Evolutionary conservation across 768 basidiomycete species (phyloP), one percentile per base, ranked within the genome.

Genomic region (Rubroboletus pulcherrimus): DNA sequence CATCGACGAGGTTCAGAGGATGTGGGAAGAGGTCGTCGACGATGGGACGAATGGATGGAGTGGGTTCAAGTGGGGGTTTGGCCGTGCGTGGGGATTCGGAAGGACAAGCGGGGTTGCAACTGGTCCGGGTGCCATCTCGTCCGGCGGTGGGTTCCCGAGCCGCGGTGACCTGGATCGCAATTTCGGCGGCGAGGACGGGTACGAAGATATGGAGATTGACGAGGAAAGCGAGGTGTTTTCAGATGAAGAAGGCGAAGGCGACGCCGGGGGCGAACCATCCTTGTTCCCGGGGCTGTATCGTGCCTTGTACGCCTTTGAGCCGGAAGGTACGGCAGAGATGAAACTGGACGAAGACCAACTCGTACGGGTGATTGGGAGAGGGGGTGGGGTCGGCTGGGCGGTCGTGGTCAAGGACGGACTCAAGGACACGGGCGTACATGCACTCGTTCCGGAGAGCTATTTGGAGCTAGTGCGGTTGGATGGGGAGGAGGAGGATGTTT

Each of bases 241-340:
- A 1, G 63, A 63, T 7, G 66, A 62, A 12, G 57, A 57, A 6
- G 64, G 47, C 2, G 62, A 71, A 26, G 66, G 53, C 19, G 65
- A 56, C 1, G 59, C 49, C 33, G 69, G 68, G 26, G 60, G 60
- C 29, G 69, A 71, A 14, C 64, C 55, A 1, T 77, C 76, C 40
- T 77, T 90, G 2, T 71, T 76, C 21, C 87, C 91, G 0, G 91
- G 91, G 0, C 55, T 87, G 1, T 93, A 93, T 64, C 82, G 86
- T 15, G 89, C 91, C 8, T 12, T 91, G 68, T 93, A 87, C 59
- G 77, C 83, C 5, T 93, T 94, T 59, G 84, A 85, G 56, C 87
- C 89, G 0, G 89, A 92, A 63, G 86, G 89, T 2, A 83, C 82
- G 17, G 87, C 89, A 34, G 92, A 94, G 81, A 91, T 93, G 89